A percentile compares a stretch with the other conserved stretches of the same genome.
Conservation (phyloP, 305 asterid species). For the Fraxinus ornus region DNA sequence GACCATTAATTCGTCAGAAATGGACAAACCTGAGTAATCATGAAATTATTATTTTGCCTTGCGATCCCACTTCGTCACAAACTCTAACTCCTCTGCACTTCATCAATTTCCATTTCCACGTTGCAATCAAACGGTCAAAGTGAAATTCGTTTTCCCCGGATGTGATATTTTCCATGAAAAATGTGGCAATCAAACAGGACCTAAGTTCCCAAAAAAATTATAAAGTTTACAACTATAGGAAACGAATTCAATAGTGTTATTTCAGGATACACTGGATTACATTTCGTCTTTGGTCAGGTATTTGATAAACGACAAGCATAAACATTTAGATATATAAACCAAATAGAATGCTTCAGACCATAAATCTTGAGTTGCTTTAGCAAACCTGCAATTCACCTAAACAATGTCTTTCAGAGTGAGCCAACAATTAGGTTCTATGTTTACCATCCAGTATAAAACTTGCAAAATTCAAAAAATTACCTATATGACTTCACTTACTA, state of each 20-base stretch:
- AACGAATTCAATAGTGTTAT: neutral
- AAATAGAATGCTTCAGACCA: neutral
- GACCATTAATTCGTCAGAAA: no score
- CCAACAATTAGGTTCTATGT: neutral
- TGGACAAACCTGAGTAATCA: no score
- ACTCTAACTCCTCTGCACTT: no score
- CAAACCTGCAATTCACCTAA: slow-evolving; percentile 6
- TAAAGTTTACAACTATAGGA: neutral
- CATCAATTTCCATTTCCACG: no score
- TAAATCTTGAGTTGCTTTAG: neutral
- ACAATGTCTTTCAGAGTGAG: neutral
- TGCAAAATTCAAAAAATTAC: neutral
- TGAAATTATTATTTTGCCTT: no score
- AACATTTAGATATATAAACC: neutral
- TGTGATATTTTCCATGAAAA: no score
- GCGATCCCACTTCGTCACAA: no score
- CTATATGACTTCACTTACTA: neutral
- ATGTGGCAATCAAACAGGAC: no score
- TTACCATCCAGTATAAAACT: neutral
- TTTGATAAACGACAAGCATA: neutral
- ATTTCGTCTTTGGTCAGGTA: neutral
- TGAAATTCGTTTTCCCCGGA: no score
- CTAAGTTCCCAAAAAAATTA: neutral
- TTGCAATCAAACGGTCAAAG: no score
- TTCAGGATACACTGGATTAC: neutral